Percentiles rank a stretch among this genome's conserved stretches.
phyloP scores from a whole-genome alignment of 345 rosid genomes.

The Moricandia moricandioides region DNA sequence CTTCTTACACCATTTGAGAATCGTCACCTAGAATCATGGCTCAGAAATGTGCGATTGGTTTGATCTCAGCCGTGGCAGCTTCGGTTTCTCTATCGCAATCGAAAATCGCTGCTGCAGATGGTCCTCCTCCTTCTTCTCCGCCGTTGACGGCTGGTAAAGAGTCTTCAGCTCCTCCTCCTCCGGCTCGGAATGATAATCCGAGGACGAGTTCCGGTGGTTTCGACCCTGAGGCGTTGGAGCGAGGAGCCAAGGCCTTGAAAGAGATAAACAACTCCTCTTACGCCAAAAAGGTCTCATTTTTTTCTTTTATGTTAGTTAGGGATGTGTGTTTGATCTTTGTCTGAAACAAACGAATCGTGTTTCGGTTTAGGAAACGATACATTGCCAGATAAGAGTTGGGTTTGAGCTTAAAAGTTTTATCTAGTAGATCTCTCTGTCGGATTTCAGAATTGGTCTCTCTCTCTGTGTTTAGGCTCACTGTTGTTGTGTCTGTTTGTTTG shows the following conservation, averaged over 20 bases:
- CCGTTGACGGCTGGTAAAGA: slow-evolving; percentile 16
- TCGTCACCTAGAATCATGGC: slow-evolving; percentile 43
- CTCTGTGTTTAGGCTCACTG: not conserved
- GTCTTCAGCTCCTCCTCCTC: slow-evolving; percentile 34
- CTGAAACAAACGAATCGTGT: not conserved
- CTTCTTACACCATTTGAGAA: not conserved
- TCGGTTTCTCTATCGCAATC: slow-evolving; percentile 51
- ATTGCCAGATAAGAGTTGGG: not conserved
- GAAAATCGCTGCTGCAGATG: slow-evolving; percentile 58
- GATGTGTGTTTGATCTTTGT: not conserved
- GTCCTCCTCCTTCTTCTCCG: slow-evolving; percentile 30
- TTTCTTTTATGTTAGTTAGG: not conserved
- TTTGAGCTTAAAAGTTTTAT: not conserved
- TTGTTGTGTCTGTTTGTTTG: slow-evolving; percentile 9
- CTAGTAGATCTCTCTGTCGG: not conserved
- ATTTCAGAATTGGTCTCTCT: slow-evolving; percentile 3
- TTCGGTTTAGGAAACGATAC: not conserved
- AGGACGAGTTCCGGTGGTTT: slow-evolving; percentile 85
- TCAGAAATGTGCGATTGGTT: slow-evolving; percentile 55
- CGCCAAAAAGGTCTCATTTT: slow-evolving; percentile 64
- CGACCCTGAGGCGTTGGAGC: slow-evolving; percentile 89
- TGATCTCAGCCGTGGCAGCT: slow-evolving; percentile 68
- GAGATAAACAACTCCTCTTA: slow-evolving; percentile 66
- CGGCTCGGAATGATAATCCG: slow-evolving; percentile 68
- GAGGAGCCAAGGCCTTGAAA: slow-evolving; percentile 74